Evolutionary conservation across 2,329 filamentous ascomycete genomes (phyloP).

Genomic region (Juglanconis sp.): DNA sequence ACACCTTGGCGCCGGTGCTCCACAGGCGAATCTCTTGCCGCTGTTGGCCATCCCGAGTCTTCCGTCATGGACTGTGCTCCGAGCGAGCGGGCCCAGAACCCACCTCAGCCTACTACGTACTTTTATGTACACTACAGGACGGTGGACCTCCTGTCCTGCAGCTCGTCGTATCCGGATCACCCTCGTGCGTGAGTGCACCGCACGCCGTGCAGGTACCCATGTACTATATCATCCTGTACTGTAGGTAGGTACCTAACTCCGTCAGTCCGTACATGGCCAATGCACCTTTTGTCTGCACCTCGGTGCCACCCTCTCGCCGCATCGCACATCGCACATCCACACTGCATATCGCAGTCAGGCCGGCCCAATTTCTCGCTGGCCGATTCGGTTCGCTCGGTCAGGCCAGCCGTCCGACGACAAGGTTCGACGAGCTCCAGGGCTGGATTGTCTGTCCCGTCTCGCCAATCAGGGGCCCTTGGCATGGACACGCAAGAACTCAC

Average conservation of each 20-base stretch:
- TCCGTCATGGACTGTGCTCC: background rate
- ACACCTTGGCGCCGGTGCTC: background rate
- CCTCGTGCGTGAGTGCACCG: background rate
- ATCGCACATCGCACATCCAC: background rate
- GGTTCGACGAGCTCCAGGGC: too few species aligned
- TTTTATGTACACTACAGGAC: background rate
- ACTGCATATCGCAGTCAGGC: background rate
- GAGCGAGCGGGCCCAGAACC: constrained; percentile 9
- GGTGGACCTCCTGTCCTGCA: constrained; percentile 1
- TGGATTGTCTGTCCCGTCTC: background rate
- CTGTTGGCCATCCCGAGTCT: constrained; percentile 14
- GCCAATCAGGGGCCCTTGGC: background rate
- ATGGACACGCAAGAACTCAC: background rate
- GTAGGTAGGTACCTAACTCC: background rate
- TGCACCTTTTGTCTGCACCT: background rate
- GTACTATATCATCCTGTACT: background rate
- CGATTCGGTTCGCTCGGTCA: background rate
- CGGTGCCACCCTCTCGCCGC: background rate
- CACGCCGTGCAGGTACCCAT: background rate
- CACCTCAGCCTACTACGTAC: constrained; percentile 2
- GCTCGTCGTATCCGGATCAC: constrained; percentile 14
- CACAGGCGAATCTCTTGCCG: constrained; percentile 8
- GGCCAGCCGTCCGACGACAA: background rate
- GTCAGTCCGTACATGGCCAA: too few species aligned
- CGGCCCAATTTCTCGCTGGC: background rate